Conservation (phyloP, 768 basidiomycete species). For the Russula sp. region DNA sequence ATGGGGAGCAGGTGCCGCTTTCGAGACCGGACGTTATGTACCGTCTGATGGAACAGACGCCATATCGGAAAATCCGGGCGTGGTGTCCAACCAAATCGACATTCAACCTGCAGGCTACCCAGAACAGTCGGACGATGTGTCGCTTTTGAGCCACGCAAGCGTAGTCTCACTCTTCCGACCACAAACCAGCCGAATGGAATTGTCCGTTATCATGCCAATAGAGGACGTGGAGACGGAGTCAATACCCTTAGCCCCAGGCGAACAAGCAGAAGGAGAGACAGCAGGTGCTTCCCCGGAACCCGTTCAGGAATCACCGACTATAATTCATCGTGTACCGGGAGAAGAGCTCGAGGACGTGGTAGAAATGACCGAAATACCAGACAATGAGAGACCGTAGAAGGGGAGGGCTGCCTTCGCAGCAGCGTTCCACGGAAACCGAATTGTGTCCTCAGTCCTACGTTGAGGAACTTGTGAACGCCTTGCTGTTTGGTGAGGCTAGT, state of each 20-base stretch:
- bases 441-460: neutral
- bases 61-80: neutral
- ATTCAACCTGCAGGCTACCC: neutral
- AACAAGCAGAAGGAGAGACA: neutral
- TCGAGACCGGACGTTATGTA: neutral
- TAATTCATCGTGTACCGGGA: neutral
- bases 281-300: neutral
- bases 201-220: neutral
- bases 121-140: neutral
- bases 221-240: neutral
- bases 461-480: neutral
- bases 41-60: neutral
- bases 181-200: too few relatives aligned
- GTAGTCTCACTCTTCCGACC: neutral
- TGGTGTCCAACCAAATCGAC: neutral
- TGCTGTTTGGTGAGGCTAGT: neutral
- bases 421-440: neutral
- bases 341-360: neutral
- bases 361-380: neutral
- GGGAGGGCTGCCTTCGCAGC: neutral
- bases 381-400: neutral
- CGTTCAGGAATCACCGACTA: neutral
- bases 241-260: neutral
- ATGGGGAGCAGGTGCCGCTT: neutral
- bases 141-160: neutral